These are phyloP conservation scores for Onygenales sp. DNA, from an alignment of 2,329 filamentous ascomycete genomes.

Conservation along the genomic window DNA sequence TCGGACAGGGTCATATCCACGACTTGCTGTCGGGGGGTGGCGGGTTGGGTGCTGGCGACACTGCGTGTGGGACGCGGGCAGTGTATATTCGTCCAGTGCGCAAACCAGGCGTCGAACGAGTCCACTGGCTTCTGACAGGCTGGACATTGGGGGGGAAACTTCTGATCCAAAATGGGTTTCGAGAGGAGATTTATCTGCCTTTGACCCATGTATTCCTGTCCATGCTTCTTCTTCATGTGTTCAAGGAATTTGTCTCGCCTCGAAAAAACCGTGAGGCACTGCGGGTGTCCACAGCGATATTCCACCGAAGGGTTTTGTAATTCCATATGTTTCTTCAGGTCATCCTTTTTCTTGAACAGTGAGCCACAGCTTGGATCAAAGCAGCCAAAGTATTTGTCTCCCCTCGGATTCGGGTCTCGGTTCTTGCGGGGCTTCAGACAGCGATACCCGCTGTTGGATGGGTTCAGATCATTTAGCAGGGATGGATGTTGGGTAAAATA, in stretches of 20 bases:
- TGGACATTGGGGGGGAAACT: neutral
- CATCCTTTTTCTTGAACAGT: neutral
- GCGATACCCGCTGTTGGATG: neutral
- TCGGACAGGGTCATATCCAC: no score
- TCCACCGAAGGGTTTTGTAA: neutral
- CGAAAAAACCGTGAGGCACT: neutral
- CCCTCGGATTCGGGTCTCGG: conserved; percentile 15
- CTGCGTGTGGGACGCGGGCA: neutral
- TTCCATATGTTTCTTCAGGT: conserved; percentile 3
- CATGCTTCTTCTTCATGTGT: neutral
- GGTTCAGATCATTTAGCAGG: neutral
- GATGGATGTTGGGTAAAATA: neutral
- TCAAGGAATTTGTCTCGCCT: neutral
- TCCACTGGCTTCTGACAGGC: neutral
- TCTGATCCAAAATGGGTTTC: neutral
- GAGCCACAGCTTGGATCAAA: conserved; percentile 13
- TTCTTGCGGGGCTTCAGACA: neutral
- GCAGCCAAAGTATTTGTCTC: conserved; percentile 9
- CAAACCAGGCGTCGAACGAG: neutral
- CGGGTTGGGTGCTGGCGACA: neutral
- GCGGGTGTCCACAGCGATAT: neutral
- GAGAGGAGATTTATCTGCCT: neutral
- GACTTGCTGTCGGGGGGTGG: no score
- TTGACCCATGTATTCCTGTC: neutral
- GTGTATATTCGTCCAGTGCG: neutral